phyloP scores from a whole-genome alignment of 805 yeast genomes.

The Lachancea dasiensis region DNA sequence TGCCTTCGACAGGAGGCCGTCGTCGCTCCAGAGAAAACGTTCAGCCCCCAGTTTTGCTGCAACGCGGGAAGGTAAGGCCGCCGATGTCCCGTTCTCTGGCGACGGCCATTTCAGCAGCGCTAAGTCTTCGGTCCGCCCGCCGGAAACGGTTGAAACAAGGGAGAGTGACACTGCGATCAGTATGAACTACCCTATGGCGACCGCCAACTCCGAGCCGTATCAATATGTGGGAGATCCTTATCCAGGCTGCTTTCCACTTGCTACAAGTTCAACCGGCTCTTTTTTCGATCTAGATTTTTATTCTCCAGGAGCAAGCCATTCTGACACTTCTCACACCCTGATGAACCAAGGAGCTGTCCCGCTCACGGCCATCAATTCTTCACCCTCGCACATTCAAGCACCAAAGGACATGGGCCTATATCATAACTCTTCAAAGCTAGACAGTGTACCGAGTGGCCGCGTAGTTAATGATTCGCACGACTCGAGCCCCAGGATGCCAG shows the following conservation, averaged over 20 bases:
- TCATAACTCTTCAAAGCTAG: too few relatives aligned
- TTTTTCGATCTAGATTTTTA: conserved; percentile 8
- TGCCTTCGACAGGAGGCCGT: neutral
- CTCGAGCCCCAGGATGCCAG: neutral
- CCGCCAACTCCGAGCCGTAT: conserved; percentile 3
- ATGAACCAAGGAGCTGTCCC: too few relatives aligned
- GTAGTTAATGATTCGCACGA: neutral
- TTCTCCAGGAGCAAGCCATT: conserved; percentile 2
- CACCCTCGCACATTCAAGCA: too few relatives aligned
- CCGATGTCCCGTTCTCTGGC: neutral
- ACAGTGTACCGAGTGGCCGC: too few relatives aligned
- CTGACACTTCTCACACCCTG: neutral
- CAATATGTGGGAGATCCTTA: neutral
- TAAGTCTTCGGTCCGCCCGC: neutral
- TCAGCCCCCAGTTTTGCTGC: neutral
- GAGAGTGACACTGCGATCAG: conserved; percentile 6
- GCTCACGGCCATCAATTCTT: too few relatives aligned
- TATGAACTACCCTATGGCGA: conserved; percentile 10
- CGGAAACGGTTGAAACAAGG: neutral
- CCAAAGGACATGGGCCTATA: too few relatives aligned
- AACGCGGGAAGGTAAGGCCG: neutral
- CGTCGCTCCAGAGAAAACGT: neutral
- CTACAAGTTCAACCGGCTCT: conserved; percentile 6
- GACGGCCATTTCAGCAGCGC: neutral
- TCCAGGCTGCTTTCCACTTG: conserved; percentile 2